Evolutionary conservation across 2,329 filamentous ascomycete species (phyloP).

Genomic region (Lecanicillium sp.): DNA sequence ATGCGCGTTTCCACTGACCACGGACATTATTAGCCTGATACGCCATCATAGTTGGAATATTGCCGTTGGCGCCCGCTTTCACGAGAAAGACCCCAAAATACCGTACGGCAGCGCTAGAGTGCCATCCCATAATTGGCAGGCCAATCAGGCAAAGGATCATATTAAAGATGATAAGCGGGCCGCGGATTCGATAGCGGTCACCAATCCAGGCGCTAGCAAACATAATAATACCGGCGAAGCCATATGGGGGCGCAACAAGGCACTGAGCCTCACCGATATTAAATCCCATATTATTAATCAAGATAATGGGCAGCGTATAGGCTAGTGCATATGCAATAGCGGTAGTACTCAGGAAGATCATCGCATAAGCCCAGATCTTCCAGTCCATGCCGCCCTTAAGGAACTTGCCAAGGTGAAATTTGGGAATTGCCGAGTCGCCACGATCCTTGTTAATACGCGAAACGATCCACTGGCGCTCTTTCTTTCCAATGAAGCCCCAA

Average conservation of each 20-base stretch:
- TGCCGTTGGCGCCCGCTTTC: slow-evolving; percentile 69
- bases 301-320: slow-evolving; percentile 72
- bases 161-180: slow-evolving; percentile 58
- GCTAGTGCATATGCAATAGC: slow-evolving; percentile 68
- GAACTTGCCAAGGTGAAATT: slow-evolving; percentile 41
- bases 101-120: slow-evolving; percentile 43
- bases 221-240: slow-evolving; percentile 56
- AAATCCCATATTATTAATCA: slow-evolving; percentile 56
- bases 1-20: slow-evolving; percentile 81
- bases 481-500: slow-evolving; percentile 43
- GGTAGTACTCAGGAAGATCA: slow-evolving; percentile 57
- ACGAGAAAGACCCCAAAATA: slow-evolving; percentile 71
- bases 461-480: slow-evolving; percentile 45
- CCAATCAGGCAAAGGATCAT: slow-evolving; percentile 59
- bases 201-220: slow-evolving; percentile 51
- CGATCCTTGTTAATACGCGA: slow-evolving; percentile 48
- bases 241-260: slow-evolving; percentile 62
- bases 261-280: slow-evolving; percentile 56
- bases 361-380: slow-evolving; percentile 54
- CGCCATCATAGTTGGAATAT: slow-evolving; percentile 64
- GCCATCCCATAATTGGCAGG: slow-evolving; percentile 65
- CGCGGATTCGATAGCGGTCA: slow-evolving; percentile 58
- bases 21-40: slow-evolving; percentile 86
- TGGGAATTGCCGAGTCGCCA: slow-evolving; percentile 44
- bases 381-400: slow-evolving; percentile 38